A percentile compares a stretch with the other conserved stretches of the same genome.
phyloP scores from a whole-genome alignment of 2,329 filamentous ascomycete genomes.

The Aureobasidium sp. region DNA sequence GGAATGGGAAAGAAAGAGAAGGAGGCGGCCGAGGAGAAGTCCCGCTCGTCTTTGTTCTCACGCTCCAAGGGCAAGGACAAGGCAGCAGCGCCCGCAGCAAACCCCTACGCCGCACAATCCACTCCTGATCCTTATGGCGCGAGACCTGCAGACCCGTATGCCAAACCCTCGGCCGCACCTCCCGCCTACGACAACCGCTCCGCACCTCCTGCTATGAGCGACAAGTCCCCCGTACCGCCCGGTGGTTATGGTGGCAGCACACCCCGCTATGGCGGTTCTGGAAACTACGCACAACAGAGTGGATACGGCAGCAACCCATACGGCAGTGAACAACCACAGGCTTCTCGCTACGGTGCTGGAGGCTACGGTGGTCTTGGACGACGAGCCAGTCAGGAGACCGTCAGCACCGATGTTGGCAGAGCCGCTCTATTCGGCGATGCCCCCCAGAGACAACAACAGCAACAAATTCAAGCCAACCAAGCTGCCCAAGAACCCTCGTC shows the following conservation, averaged over 20 bases:
- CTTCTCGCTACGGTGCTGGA: slow-evolving; percentile 32
- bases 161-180: slow-evolving; percentile 27
- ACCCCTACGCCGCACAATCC: slow-evolving; percentile 49
- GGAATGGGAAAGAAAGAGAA: slow-evolving; percentile 47
- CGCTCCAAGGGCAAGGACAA: slow-evolving; percentile 46
- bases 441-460: slow-evolving; percentile 42
- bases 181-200: slow-evolving; percentile 26
- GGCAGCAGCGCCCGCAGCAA: slow-evolving; percentile 42
- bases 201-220: slow-evolving; percentile 33
- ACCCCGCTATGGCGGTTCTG: slow-evolving; percentile 23
- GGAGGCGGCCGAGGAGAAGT: slow-evolving; percentile 45
- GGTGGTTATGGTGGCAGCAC: slow-evolving; percentile 37
- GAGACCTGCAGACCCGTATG: slow-evolving; percentile 19
- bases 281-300: slow-evolving; percentile 34
- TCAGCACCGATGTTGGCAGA: slow-evolving; percentile 48
- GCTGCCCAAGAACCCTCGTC: slow-evolving; percentile 6
- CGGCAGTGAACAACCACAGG: slow-evolving; percentile 30
- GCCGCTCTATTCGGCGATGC: slow-evolving; percentile 60
- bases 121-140: slow-evolving; percentile 48
- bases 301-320: slow-evolving; percentile 49
- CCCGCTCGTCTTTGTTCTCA: slow-evolving; percentile 52
- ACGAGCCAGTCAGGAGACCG: slow-evolving; percentile 43
- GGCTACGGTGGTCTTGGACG: slow-evolving; percentile 52
- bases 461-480: slow-evolving; percentile 19
- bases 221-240: slow-evolving; percentile 40